phyloP scores from a whole-genome alignment of 116 monocot genomes.

The Dioscorea cayenensis region DNA sequence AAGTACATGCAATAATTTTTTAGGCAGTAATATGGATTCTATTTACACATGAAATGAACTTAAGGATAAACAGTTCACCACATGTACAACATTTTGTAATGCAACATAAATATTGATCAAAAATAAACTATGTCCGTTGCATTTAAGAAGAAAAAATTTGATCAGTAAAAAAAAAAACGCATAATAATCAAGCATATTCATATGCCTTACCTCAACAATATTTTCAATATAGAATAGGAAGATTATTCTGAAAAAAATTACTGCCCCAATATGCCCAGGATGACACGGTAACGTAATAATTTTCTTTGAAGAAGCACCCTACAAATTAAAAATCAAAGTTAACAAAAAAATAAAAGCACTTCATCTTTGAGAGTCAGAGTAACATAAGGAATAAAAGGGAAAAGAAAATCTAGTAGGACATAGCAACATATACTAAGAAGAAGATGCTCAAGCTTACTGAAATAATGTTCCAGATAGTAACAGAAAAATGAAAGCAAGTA shows the following conservation, averaged over 20 bases:
- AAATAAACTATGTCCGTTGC: too few relatives aligned
- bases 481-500: conserved; percentile 91
- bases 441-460: conserved; percentile 31
- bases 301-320: conserved; percentile 64
- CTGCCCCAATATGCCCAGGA: conserved; percentile 92
- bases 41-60: too few relatives aligned
- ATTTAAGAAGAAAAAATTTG: too few relatives aligned
- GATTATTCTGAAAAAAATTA: conserved; percentile 75
- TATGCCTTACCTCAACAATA: conserved; percentile 88
- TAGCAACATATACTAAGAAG: not conserved
- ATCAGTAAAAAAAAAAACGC: not conserved
- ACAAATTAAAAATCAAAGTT: conserved; percentile 10
- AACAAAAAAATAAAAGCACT: not conserved
- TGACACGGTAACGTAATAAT: conserved; percentile 51
- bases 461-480: conserved; percentile 89
- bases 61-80: too few relatives aligned
- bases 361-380: not conserved
- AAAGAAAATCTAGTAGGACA: not conserved
- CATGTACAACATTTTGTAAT: too few relatives aligned
- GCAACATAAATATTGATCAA: too few relatives aligned
- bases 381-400: not conserved
- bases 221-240: conserved; percentile 92
- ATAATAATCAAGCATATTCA: not conserved
- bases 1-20: too few relatives aligned
- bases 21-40: too few relatives aligned